Conservation (phyloP, 805 yeast species). For the Metschnikowia hibisci region DNA sequence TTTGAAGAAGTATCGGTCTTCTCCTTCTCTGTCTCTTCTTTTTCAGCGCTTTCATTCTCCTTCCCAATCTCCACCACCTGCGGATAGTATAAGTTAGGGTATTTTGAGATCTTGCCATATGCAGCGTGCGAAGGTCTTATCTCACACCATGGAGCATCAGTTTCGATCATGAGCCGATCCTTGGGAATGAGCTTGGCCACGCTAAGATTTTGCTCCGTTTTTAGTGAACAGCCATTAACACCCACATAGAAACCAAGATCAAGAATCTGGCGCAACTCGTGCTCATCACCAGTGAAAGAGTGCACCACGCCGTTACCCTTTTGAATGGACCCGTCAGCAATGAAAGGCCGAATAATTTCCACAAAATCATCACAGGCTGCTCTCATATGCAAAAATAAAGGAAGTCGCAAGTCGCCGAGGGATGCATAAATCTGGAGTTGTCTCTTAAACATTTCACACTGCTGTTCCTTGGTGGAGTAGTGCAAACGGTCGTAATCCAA, state of each 20-base stretch:
- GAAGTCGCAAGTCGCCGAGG: constrained; percentile 48
- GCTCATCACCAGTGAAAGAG: constrained; percentile 81
- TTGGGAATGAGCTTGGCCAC: constrained; percentile 69
- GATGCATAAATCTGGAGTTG: constrained; percentile 64
- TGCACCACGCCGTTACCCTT: constrained; percentile 79
- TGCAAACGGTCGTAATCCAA: constrained; percentile 88
- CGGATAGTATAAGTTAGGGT: constrained; percentile 59
- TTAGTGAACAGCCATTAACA: constrained; percentile 89
- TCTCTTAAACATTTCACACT: constrained; percentile 58
- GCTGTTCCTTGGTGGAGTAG: constrained; percentile 66
- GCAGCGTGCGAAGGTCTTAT: constrained; percentile 80
- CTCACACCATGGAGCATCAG: constrained; percentile 99
- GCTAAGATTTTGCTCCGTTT: constrained; percentile 65
- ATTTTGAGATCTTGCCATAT: constrained; percentile 49
- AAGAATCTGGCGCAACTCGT: constrained; percentile 58
- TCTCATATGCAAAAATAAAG: constrained; percentile 88
- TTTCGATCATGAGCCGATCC: constrained; percentile 72
- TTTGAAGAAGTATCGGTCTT: background rate
- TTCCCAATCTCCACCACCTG: constrained; percentile 9
- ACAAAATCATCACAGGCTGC: constrained; percentile 79
- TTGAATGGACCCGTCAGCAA: constrained; percentile 38
- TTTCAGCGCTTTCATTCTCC: background rate
- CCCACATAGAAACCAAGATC: constrained; percentile 67
- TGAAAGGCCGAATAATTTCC: constrained; percentile 56
- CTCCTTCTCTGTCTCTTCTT: background rate